Conservation (phyloP, 768 basidiomycete species). For the Chalciporus sphaerocephalus region DNA sequence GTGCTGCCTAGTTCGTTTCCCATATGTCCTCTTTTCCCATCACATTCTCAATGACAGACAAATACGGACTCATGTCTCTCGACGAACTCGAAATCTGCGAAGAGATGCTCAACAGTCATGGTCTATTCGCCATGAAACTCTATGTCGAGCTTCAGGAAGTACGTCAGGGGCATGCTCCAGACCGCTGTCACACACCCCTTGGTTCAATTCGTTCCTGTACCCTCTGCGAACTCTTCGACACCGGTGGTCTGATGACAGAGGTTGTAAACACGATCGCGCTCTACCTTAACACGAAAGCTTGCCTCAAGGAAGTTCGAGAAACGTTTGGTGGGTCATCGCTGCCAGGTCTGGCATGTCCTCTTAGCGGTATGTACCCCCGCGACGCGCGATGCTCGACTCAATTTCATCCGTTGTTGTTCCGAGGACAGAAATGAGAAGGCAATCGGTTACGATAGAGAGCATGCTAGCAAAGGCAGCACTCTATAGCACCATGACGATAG, state of each 20-base stretch:
- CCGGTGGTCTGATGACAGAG: slow-evolving; percentile 8
- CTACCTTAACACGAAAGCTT: slow-evolving; percentile 2
- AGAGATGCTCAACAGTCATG: slow-evolving; percentile 10
- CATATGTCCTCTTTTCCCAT: too few relatives aligned
- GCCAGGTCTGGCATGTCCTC: background rate
- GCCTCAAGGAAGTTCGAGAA: slow-evolving; percentile 6
- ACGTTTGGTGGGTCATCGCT: background rate
- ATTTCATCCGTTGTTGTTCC: background rate
- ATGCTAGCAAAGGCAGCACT: slow-evolving; percentile 7
- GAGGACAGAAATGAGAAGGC: slow-evolving; percentile 1
- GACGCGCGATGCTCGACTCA: background rate
- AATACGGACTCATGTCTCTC: slow-evolving; percentile 8
- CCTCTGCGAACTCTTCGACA: slow-evolving; percentile 11
- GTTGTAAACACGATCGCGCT: slow-evolving; percentile 2
- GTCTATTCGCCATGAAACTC: slow-evolving; percentile 9
- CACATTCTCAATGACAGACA: too few relatives aligned
- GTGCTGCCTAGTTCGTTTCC: too few relatives aligned
- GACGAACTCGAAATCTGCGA: slow-evolving; percentile 14
- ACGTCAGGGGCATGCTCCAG: background rate
- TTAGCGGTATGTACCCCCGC: slow-evolving; percentile 6
- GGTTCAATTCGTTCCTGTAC: slow-evolving; percentile 1
- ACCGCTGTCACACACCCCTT: slow-evolving; percentile 1
- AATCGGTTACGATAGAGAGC: slow-evolving; percentile 6
- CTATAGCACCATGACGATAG: slow-evolving; percentile 5
- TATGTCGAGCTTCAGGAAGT: slow-evolving; percentile 8